Evolutionary conservation across 306 rosid genomes (phyloP).

Genomic region (Comarum palustre): DNA sequence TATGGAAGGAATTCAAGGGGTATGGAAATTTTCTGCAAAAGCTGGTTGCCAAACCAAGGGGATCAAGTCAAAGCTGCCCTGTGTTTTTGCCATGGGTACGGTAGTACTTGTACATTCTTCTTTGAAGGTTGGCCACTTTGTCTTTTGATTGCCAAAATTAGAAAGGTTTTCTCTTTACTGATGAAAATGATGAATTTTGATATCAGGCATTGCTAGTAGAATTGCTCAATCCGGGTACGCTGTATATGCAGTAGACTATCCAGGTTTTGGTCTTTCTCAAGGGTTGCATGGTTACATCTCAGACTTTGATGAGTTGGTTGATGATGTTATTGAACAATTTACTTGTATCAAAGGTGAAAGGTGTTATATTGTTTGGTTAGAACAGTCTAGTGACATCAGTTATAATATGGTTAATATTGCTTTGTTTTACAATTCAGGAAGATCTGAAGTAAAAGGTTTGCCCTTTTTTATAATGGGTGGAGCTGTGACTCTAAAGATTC

Average conservation of each 20-base stretch:
- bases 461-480: slow-evolving; percentile 70
- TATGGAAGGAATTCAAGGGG: slow-evolving; percentile 68
- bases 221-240: slow-evolving; percentile 66
- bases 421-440: slow-evolving; percentile 33
- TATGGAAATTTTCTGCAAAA: slow-evolving; percentile 65
- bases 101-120: slow-evolving; percentile 74
- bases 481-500: slow-evolving; percentile 65
- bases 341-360: slow-evolving; percentile 55
- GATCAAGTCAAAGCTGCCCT: slow-evolving; percentile 53
- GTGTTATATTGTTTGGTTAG: slow-evolving; percentile 18
- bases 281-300: slow-evolving; percentile 75
- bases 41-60: slow-evolving; percentile 56
- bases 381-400: not conserved
- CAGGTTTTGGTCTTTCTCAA: slow-evolving; percentile 71
- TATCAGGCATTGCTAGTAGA: slow-evolving; percentile 60
- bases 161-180: too few relatives aligned
- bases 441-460: slow-evolving; percentile 58
- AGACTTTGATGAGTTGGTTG: slow-evolving; percentile 52
- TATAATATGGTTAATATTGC: not conserved
- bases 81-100: slow-evolving; percentile 76
- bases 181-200: not conserved
- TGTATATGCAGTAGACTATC: slow-evolving; percentile 64
- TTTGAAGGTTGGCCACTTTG: slow-evolving; percentile 55
- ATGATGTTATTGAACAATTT: slow-evolving; percentile 57
- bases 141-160: not conserved